phyloP scores from a whole-genome alignment of 805 yeast genomes.

The Starmerella potacharoeniae region DNA sequence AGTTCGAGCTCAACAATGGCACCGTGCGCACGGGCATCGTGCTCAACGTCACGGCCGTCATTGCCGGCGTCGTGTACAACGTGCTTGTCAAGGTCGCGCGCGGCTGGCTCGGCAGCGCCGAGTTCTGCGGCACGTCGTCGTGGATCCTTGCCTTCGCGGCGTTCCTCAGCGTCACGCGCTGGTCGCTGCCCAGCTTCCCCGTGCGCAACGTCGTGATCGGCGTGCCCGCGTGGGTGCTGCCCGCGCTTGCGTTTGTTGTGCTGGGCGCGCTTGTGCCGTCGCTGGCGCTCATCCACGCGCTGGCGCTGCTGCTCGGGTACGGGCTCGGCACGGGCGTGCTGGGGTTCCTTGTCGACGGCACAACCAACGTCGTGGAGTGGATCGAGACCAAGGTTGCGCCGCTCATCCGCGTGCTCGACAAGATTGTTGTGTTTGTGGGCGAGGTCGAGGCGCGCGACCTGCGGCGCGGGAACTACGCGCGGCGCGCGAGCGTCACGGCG shows the following conservation, averaged over 20 bases:
- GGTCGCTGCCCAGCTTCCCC: slow-evolving; percentile 38
- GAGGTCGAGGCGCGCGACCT: slow-evolving; percentile 48
- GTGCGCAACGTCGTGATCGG: slow-evolving; percentile 20
- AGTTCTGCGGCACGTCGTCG: slow-evolving; percentile 12
- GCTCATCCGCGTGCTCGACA: slow-evolving; percentile 44
- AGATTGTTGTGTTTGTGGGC: slow-evolving; percentile 42
- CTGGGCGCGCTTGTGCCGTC: not conserved
- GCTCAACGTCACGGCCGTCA: slow-evolving; percentile 56
- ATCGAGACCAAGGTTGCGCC: slow-evolving; percentile 47
- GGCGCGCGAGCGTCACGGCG: not conserved
- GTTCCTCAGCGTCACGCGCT: slow-evolving; percentile 12
- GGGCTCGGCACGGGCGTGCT: slow-evolving; percentile 44
- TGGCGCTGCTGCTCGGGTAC: slow-evolving; percentile 59
- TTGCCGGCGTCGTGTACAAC: slow-evolving; percentile 55
- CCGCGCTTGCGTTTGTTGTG: not conserved
- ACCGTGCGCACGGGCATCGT: slow-evolving; percentile 79
- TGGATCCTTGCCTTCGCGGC: slow-evolving; percentile 26
- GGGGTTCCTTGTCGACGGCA: slow-evolving; percentile 47
- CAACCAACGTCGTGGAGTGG: slow-evolving; percentile 43
- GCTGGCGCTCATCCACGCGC: slow-evolving; percentile 52
- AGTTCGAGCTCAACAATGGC: slow-evolving; percentile 64
- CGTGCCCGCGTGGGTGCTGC: slow-evolving; percentile 13
- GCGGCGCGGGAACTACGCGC: slow-evolving; percentile 24
- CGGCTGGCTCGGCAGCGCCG: slow-evolving; percentile 5
- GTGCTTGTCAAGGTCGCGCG: slow-evolving; percentile 7